Percentiles rank a stretch among this genome's conserved stretches.
Evolutionary conservation across 2,329 filamentous ascomycete species (phyloP).

Genomic region (Daldinia sp.): DNA sequence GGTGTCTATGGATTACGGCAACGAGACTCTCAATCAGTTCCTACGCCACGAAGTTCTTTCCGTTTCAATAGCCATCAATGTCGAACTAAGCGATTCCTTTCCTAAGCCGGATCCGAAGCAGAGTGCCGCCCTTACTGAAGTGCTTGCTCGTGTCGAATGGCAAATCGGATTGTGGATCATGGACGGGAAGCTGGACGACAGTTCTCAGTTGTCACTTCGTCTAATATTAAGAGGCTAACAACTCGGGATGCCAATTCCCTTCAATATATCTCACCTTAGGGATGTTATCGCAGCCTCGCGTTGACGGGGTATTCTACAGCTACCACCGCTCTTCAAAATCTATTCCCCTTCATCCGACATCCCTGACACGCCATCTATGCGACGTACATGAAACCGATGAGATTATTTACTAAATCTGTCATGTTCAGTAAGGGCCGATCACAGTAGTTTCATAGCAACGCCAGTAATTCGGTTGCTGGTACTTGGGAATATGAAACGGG

Average conservation of each 20-base stretch:
- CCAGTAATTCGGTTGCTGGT: too few relatives aligned
- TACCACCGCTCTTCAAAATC: neutral
- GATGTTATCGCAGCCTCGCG: neutral
- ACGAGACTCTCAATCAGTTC: neutral
- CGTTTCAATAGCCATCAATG: constrained; percentile 24
- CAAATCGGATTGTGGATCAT: constrained; percentile 14
- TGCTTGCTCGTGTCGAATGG: constrained; percentile 18
- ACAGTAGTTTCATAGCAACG: too few relatives aligned
- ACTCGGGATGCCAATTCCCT: neutral
- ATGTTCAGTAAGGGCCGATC: too few relatives aligned
- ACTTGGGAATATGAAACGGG: too few relatives aligned
- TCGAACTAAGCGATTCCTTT: neutral
- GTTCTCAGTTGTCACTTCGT: constrained; percentile 1
- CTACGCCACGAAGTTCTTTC: neutral
- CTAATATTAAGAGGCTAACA: constrained; percentile 11
- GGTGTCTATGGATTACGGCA: constrained; percentile 12
- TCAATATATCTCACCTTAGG: neutral
- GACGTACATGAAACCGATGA: too few relatives aligned
- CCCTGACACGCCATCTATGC: too few relatives aligned
- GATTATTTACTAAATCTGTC: too few relatives aligned
- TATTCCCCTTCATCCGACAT: too few relatives aligned
- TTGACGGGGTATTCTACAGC: neutral
- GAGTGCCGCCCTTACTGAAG: constrained; percentile 22
- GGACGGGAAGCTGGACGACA: constrained; percentile 2
- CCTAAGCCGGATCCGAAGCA: neutral